Percentiles rank a stretch among this genome's conserved stretches.
phyloP scores from a whole-genome alignment of 495 filamentous ascomycete species.

The Talaromyces nanjingensis region DNA sequence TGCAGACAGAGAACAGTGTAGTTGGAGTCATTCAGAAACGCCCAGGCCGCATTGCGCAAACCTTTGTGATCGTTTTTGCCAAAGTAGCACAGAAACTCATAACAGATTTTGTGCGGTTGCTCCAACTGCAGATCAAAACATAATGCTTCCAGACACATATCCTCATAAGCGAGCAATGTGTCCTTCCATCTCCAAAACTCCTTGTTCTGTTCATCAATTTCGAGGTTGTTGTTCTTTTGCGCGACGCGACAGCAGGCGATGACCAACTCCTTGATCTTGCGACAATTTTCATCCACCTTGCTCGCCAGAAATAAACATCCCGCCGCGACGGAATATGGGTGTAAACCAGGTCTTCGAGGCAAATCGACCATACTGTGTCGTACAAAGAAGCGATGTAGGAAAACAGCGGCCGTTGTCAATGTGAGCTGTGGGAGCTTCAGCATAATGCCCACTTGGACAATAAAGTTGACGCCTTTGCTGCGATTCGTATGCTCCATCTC shows the following conservation, averaged over 20 bases:
- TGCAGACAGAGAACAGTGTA: conserved; percentile 81
- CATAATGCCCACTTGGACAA: conserved; percentile 86
- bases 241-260: conserved; percentile 89
- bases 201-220: conserved; percentile 90
- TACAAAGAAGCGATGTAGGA: conserved; percentile 95
- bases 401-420: conserved; percentile 82
- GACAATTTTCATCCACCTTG: conserved; percentile 93
- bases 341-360: conserved; percentile 57
- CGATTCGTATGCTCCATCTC: conserved; percentile 71
- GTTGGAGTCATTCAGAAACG: conserved; percentile 83
- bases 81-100: conserved; percentile 65
- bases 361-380: conserved; percentile 64
- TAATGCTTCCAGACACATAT: conserved; percentile 79
- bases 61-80: conserved; percentile 62
- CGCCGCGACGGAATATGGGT: conserved; percentile 86
- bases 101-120: conserved; percentile 73
- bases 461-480: conserved; percentile 92
- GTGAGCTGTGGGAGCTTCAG: conserved; percentile 89
- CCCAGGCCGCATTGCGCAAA: conserved; percentile 79
- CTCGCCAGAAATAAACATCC: conserved; percentile 88
- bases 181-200: conserved; percentile 98
- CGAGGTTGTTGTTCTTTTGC: conserved; percentile 79
- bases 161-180: conserved; percentile 83
- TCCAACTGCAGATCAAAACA: conserved; percentile 93
- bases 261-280: conserved; percentile 88